Percentiles rank a stretch among this genome's conserved stretches.
Conservation (phyloP, 441 rosid genomes). For the Gossypium gossypioides region DNA sequence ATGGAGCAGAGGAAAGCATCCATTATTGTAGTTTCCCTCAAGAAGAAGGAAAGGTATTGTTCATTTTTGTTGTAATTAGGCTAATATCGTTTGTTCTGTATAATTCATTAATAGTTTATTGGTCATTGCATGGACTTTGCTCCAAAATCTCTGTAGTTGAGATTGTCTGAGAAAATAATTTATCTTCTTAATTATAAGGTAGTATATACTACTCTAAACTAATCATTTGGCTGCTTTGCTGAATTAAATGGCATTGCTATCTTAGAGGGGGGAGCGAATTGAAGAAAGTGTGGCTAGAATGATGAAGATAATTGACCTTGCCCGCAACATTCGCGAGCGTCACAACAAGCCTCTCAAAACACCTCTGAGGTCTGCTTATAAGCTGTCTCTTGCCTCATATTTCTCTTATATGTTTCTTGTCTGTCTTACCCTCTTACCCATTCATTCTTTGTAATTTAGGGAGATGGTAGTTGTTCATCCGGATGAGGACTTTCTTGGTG, state of each 20-base stretch:
- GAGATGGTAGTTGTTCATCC: slow-evolving; percentile 93
- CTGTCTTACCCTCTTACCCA: not conserved
- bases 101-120: not conserved
- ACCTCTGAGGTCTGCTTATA: slow-evolving; percentile 59
- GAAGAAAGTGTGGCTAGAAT: slow-evolving; percentile 91
- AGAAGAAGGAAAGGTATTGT: slow-evolving; percentile 70
- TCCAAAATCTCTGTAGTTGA: not conserved
- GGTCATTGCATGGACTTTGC: not conserved
- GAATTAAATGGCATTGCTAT: slow-evolving; percentile 16
- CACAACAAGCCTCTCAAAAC: slow-evolving; percentile 88
- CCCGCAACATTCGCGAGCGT: slow-evolving; percentile 91
- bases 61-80: not conserved
- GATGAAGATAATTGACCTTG: slow-evolving; percentile 93
- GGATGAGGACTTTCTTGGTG: slow-evolving; percentile 78
- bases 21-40: slow-evolving; percentile 81
- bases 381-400: slow-evolving; percentile 1
- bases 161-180: not conserved
- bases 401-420: not conserved
- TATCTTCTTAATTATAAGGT: not conserved
- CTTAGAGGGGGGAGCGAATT: slow-evolving; percentile 71
- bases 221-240: not conserved
- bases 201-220: not conserved
- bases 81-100: not conserved
- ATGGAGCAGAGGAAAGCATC: slow-evolving; percentile 78
- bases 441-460: slow-evolving; percentile 35